Conservation (phyloP, 192 early-diverging fungal species). For the Linnemannia hyalina region DNA sequence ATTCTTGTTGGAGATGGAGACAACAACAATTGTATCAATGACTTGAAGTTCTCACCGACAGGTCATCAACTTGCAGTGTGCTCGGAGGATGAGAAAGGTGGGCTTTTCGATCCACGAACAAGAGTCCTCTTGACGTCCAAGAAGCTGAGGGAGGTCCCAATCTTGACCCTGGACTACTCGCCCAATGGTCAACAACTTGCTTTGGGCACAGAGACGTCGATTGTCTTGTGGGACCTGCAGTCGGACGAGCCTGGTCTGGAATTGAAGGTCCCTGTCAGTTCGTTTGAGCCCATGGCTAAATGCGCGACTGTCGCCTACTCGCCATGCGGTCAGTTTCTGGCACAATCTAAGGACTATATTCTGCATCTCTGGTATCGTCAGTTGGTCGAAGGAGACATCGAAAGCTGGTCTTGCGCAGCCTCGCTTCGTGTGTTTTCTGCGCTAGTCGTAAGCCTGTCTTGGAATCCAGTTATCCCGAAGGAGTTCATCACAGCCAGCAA, state of each 20-base stretch:
- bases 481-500: background rate
- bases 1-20: no score
- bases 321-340: background rate
- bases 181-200: no score
- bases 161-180: no score
- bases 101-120: no score
- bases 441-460: background rate
- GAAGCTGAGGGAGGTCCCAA: no score
- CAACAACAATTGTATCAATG: no score
- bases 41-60: no score
- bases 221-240: background rate
- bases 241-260: background rate
- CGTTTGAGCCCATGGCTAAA: no score
- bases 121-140: no score
- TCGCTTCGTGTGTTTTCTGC: background rate
- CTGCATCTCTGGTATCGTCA: background rate
- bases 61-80: no score
- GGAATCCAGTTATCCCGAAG: background rate
- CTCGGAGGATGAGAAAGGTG: no score
- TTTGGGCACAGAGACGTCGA: no score
- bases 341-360: background rate
- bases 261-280: background rate
- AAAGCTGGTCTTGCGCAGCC: background rate
- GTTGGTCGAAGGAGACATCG: background rate
- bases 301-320: background rate